Conservation (phyloP, 768 basidiomycete species). For the Phallus indusiatus region DNA sequence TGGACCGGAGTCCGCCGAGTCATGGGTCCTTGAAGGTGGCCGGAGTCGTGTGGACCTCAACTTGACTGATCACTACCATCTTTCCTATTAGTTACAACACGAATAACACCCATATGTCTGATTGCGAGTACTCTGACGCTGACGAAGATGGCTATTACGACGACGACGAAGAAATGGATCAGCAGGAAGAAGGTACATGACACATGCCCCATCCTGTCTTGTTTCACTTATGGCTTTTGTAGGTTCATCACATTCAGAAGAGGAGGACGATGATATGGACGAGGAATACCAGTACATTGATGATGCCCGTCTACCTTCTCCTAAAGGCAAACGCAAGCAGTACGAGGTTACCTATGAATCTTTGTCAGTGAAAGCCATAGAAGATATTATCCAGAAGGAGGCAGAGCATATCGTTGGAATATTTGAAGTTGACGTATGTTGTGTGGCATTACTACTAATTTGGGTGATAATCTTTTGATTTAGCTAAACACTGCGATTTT, state of each 20-base stretch:
- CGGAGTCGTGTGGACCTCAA: not conserved
- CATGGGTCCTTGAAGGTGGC: not conserved
- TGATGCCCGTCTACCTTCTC: constrained; percentile 45
- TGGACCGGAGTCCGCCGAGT: not conserved
- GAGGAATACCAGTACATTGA: constrained; percentile 34
- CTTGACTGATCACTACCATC: not conserved
- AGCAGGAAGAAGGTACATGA: constrained; percentile 8
- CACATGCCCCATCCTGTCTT: not conserved
- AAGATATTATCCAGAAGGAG: constrained; percentile 68
- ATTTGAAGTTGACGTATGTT: constrained; percentile 80
- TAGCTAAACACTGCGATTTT: constrained; percentile 22
- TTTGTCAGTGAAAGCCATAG: constrained; percentile 62
- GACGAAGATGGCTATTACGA: constrained; percentile 10
- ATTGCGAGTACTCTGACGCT: constrained; percentile 10
- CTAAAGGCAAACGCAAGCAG: constrained; percentile 50
- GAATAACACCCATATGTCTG: constrained; percentile 9
- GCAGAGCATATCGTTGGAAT: constrained; percentile 83
- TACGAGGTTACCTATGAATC: constrained; percentile 85
- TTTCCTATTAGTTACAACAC: not conserved
- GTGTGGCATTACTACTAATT: constrained; percentile 3
- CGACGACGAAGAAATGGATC: constrained; percentile 13
- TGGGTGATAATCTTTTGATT: not conserved
- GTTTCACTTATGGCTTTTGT: not conserved
- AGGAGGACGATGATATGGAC: constrained; percentile 61
- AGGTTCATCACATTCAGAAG: constrained; percentile 33